phyloP scores from a whole-genome alignment of 306 rosid genomes.

The Astragalus membranaceus region DNA sequence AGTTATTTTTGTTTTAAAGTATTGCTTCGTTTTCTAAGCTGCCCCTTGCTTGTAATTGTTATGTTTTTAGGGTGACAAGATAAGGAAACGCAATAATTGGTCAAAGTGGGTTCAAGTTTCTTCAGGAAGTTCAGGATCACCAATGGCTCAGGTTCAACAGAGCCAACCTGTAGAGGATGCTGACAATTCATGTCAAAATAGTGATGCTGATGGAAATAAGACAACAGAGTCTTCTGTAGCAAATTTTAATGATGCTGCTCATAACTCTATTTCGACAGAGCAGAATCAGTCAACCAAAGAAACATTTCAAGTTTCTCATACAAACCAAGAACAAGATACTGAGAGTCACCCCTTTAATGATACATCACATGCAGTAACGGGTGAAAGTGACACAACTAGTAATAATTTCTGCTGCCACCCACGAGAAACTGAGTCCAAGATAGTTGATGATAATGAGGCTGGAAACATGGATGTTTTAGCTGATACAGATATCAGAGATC shows the following conservation, averaged over 20 bases:
- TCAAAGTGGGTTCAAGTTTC: conserved; percentile 61
- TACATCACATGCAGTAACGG: conserved; percentile 18
- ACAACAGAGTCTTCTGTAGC: conserved; percentile 27
- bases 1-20: neutral
- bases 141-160: conserved; percentile 25
- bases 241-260: conserved; percentile 27
- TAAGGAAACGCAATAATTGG: conserved; percentile 71
- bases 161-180: conserved; percentile 31
- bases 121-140: conserved; percentile 36
- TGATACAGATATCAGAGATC: conserved; percentile 40
- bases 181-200: conserved; percentile 20
- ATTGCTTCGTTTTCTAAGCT: conserved; percentile 14
- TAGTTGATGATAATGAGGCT: conserved; percentile 25
- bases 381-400: conserved; percentile 12
- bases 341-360: conserved; percentile 23
- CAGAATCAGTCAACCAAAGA: conserved; percentile 27
- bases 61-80: conserved; percentile 56
- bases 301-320: conserved; percentile 8
- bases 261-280: conserved; percentile 15
- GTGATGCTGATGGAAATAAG: conserved; percentile 29
- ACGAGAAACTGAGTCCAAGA: conserved; percentile 22
- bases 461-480: conserved; percentile 32
- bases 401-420: conserved; percentile 17
- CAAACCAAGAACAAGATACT: conserved; percentile 16
- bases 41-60: conserved; percentile 1